Conservation (phyloP, 306 rosid species). For the Casuarina glauca region DNA sequence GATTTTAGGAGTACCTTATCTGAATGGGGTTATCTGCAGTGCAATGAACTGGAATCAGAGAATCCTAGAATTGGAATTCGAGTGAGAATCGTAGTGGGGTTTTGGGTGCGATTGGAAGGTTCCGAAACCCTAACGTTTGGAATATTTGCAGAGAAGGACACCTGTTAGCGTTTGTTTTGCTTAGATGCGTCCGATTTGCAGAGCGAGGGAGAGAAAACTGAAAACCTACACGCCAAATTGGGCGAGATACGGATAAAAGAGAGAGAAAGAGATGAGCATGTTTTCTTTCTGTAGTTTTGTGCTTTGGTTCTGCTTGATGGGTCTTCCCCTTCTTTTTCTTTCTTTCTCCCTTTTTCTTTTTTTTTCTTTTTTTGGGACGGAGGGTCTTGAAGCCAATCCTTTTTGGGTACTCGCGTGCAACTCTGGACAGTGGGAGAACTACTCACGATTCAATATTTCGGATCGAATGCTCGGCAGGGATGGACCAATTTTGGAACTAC, state of each 20-base stretch:
- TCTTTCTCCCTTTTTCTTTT: too few relatives aligned
- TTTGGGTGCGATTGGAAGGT: background rate
- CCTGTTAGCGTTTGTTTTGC: conserved; percentile 21
- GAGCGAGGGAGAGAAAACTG: conserved; percentile 37
- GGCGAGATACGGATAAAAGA: conserved; percentile 41
- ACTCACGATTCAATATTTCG: too few relatives aligned
- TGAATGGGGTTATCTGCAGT: conserved; percentile 17
- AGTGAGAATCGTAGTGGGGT: conserved; percentile 32
- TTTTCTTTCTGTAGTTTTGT: background rate
- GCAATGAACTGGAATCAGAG: conserved; percentile 11
- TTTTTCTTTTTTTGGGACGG: too few relatives aligned
- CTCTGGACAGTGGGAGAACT: too few relatives aligned
- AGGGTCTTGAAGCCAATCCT: too few relatives aligned
- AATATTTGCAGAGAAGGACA: conserved; percentile 33
- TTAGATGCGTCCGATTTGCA: conserved; percentile 35
- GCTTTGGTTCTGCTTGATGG: too few relatives aligned
- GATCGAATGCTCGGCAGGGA: too few relatives aligned
- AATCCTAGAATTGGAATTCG: conserved; percentile 27
- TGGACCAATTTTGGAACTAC: too few relatives aligned
- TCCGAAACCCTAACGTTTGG: conserved; percentile 6
- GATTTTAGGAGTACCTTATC: conserved; percentile 21
- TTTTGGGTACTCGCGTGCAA: too few relatives aligned
- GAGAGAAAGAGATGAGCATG: conserved; percentile 12
- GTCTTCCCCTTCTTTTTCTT: too few relatives aligned
- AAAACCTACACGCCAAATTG: conserved; percentile 38